These are phyloP conservation scores for Salix dunnii DNA, from an alignment of 345 rosid species.

Conservation along the genomic window DNA sequence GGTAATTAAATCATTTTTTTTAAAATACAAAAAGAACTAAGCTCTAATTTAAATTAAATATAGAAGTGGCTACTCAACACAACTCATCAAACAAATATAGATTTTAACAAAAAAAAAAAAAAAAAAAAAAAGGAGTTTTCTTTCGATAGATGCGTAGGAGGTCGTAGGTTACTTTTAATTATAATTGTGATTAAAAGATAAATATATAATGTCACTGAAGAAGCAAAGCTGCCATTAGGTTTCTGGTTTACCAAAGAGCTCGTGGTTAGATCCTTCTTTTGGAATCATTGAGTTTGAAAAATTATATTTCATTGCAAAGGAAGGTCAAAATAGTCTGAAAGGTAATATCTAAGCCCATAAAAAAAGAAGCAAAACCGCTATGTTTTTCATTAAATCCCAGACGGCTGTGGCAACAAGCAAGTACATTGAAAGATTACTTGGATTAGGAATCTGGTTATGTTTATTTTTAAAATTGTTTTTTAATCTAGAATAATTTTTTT, in stretches of 20 bases:
- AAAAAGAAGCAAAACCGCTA: neutral
- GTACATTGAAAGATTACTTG: neutral
- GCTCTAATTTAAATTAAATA: neutral
- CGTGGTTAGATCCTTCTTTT: no score
- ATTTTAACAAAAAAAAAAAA: neutral
- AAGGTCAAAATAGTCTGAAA: no score
- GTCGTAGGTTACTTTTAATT: neutral
- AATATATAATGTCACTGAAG: neutral
- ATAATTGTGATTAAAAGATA: neutral
- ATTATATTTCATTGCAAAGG: no score
- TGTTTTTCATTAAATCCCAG: neutral
- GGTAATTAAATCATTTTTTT: no score
- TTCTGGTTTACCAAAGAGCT: no score
- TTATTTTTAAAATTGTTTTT: no score
- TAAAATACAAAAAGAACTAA: no score
- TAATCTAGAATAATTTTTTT: no score
- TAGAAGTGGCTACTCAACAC: neutral
- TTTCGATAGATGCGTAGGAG: neutral
- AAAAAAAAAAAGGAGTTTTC: neutral
- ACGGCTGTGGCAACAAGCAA: neutral
- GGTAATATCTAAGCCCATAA: no score
- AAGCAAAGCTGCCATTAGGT: neutral
- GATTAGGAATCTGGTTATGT: no score
- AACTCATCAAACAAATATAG: neutral
- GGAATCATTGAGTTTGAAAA: no score